phyloP scores from a whole-genome alignment of 495 filamentous ascomycete genomes.

The Talaromyces borbonicus region DNA sequence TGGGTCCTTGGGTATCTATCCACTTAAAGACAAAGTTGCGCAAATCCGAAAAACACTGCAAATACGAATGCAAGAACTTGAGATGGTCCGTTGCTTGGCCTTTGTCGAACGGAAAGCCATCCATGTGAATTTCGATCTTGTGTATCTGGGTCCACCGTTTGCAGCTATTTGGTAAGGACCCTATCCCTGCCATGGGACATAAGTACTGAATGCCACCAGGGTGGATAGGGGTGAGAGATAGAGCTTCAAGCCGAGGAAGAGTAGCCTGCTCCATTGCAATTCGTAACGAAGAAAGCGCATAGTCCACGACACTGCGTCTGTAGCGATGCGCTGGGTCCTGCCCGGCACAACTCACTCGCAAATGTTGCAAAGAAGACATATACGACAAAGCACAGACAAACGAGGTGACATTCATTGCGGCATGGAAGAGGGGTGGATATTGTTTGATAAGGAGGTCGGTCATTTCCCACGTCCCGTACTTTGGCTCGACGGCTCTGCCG shows the following conservation, averaged over 20 bases:
- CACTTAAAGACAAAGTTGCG: constrained; percentile 60
- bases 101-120: constrained; percentile 48
- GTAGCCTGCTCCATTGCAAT: constrained; percentile 63
- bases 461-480: constrained; percentile 55
- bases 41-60: constrained; percentile 53
- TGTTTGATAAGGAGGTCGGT: constrained; percentile 65
- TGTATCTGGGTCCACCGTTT: constrained; percentile 63
- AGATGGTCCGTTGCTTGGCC: constrained; percentile 54
- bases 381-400: constrained; percentile 60
- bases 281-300: constrained; percentile 68
- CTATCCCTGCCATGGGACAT: constrained; percentile 53
- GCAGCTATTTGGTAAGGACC: constrained; percentile 50
- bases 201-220: constrained; percentile 61
- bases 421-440: constrained; percentile 74
- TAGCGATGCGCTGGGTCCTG: constrained; percentile 56
- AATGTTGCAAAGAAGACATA: constrained; percentile 53
- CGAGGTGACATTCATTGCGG: constrained; percentile 70
- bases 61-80: constrained; percentile 64
- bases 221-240: constrained; percentile 59
- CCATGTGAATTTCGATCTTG: constrained; percentile 58
- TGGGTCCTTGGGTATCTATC: constrained; percentile 47
- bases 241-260: constrained; percentile 45
- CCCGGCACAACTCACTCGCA: constrained; percentile 61
- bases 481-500: constrained; percentile 33
- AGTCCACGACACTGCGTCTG: constrained; percentile 66